A percentile compares a stretch with the other conserved stretches of the same genome.
phyloP scores from a whole-genome alignment of 345 rosid species.

The Euphorbia lathyris region DNA sequence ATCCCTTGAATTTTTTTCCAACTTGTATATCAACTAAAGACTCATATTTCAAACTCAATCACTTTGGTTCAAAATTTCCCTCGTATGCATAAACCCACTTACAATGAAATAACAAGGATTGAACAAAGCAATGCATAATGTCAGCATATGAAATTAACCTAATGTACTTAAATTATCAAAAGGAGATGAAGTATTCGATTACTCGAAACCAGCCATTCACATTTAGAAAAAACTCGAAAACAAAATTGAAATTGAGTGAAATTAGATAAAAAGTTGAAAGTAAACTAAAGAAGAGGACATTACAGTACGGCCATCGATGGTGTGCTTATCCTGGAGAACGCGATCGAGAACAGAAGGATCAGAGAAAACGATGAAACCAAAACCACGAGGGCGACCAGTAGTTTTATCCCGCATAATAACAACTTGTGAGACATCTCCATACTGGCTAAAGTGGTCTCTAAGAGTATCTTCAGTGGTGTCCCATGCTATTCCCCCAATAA shows the following conservation, averaged over 20 bases:
- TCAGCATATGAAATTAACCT: background rate
- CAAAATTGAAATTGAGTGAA: background rate
- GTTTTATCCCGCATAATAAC: conserved; percentile 31
- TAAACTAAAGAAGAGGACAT: background rate
- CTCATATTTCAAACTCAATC: background rate
- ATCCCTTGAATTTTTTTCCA: background rate
- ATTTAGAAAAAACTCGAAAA: background rate
- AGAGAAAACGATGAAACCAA: conserved; percentile 30
- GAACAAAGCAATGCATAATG: background rate
- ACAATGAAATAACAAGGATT: background rate
- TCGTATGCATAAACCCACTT: background rate
- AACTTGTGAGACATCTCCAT: conserved; percentile 29
- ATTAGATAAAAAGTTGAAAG: background rate
- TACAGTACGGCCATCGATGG: conserved; percentile 30
- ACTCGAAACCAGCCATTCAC: background rate
- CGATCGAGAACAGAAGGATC: conserved; percentile 28
- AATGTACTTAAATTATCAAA: background rate
- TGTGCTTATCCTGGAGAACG: conserved; percentile 28
- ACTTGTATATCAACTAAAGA: background rate
- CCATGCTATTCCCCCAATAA: conserved; percentile 30
- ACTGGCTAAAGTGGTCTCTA: conserved; percentile 21
- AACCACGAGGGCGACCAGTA: conserved; percentile 33
- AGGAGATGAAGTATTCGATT: background rate
- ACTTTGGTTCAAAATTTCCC: background rate
- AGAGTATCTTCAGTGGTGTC: conserved; percentile 28